Conservation (phyloP, 257 asterid genomes). For the Nemophila menziesii region DNA sequence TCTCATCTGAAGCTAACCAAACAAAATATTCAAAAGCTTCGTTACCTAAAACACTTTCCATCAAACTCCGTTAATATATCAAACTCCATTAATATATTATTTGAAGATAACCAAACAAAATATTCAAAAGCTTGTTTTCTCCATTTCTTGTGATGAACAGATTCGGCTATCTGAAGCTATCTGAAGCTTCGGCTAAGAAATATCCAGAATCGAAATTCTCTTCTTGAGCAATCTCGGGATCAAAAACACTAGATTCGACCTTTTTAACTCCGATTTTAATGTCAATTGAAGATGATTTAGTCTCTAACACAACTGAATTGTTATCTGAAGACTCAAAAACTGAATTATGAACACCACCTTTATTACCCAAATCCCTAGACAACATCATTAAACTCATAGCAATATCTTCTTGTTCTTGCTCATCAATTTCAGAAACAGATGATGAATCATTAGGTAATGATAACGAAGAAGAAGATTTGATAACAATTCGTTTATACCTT, state of each 20-base stretch:
- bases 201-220: constrained; percentile 83
- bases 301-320: constrained; percentile 62
- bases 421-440: constrained; percentile 68
- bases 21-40: too few relatives aligned
- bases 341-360: constrained; percentile 47
- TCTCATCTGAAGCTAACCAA: too few relatives aligned
- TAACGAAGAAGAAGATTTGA: constrained; percentile 30
- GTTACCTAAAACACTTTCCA: too few relatives aligned
- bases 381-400: constrained; percentile 78
- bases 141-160: too few relatives aligned
- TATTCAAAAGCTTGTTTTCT: too few relatives aligned
- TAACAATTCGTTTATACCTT: constrained; percentile 38
- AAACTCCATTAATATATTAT: too few relatives aligned
- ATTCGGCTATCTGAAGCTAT: too few relatives aligned
- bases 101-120: too few relatives aligned
- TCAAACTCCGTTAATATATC: too few relatives aligned
- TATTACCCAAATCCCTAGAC: constrained; percentile 57
- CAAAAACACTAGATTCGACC: constrained; percentile 21
- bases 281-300: constrained; percentile 66
- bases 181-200: constrained; percentile 58
- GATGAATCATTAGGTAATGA: constrained; percentile 35
- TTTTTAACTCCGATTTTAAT: constrained; percentile 23
- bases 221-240: constrained; percentile 19
- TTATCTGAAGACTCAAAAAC: constrained; percentile 79
- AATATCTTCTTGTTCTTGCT: constrained; percentile 57